phyloP scores from a whole-genome alignment of 1,284 basidiomycete species.

The Cutaneotrichosporon spelunceum region DNA sequence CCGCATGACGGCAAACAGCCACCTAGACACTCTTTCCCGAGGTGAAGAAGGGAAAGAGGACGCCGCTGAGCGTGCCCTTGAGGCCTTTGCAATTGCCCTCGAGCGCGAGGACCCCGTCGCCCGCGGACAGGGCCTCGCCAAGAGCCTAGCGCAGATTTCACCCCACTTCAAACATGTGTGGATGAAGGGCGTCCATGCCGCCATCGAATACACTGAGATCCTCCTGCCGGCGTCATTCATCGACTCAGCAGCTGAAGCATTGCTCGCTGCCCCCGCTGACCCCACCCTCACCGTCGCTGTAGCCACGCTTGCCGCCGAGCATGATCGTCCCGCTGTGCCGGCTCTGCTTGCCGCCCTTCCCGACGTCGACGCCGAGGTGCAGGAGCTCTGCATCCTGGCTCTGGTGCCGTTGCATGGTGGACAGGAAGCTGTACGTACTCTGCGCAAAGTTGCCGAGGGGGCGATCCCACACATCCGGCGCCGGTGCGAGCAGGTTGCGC shows the following conservation, averaged over 20 bases:
- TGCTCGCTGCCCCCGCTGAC: neutral
- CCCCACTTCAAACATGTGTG: slow-evolving; percentile 18
- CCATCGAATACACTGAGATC: slow-evolving; percentile 6
- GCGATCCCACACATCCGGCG: slow-evolving; percentile 16
- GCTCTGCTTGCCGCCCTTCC: slow-evolving; percentile 11
- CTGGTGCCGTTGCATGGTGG: slow-evolving; percentile 22
- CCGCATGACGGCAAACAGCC: slow-evolving; percentile 11
- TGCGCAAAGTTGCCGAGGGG: neutral
- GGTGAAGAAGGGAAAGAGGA: slow-evolving; percentile 16
- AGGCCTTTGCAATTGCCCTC: slow-evolving; percentile 27
- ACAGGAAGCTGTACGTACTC: neutral
- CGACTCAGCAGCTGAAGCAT: neutral
- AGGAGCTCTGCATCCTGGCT: slow-evolving; percentile 31
- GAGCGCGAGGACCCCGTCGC: slow-evolving; percentile 1
- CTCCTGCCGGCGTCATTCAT: slow-evolving; percentile 10
- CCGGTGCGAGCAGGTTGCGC: slow-evolving; percentile 24
- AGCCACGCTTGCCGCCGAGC: slow-evolving; percentile 23
- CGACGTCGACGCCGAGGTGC: slow-evolving; percentile 20
- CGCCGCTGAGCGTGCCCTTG: slow-evolving; percentile 33
- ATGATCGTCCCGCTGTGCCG: slow-evolving; percentile 8
- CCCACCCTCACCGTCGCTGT: slow-evolving; percentile 23
- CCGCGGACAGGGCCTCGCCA: slow-evolving; percentile 13
- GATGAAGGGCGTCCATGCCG: slow-evolving; percentile 26
- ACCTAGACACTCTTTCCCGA: slow-evolving; percentile 10
- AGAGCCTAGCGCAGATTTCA: slow-evolving; percentile 16